phyloP scores from a whole-genome alignment of 148 eudicot genomes.

The Chenopodium album region DNA sequence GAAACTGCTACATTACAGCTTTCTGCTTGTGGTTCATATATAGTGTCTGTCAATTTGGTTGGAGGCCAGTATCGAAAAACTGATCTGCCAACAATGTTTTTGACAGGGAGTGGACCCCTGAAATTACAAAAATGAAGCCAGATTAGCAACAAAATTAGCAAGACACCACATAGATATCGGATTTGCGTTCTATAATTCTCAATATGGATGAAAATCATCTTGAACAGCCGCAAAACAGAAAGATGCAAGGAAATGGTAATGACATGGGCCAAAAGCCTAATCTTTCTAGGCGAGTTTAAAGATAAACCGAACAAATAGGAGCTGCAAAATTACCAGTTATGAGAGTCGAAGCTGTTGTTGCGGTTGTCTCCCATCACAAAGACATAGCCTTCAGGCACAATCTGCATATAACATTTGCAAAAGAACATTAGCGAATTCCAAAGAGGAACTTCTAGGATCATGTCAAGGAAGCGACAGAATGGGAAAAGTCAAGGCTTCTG shows the following conservation, averaged over 20 bases:
- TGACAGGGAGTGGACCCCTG: slow-evolving; percentile 80
- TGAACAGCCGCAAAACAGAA: neutral
- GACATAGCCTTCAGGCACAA: slow-evolving; percentile 85
- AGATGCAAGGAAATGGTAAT: neutral
- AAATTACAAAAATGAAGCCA: neutral
- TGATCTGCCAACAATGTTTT: slow-evolving; percentile 61
- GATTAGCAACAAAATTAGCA: neutral
- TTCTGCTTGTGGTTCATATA: slow-evolving; percentile 24
- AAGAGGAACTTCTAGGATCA: neutral
- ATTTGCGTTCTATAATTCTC: neutral
- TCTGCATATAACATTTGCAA: slow-evolving; percentile 35
- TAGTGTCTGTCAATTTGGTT: slow-evolving; percentile 44
- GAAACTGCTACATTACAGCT: slow-evolving; percentile 14
- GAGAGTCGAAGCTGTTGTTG: slow-evolving; percentile 90
- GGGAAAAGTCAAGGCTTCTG: neutral
- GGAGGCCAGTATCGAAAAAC: slow-evolving; percentile 76
- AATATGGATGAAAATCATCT: neutral
- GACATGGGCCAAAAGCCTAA: neutral
- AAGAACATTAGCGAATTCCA: slow-evolving; percentile 1
- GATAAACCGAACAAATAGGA: neutral
- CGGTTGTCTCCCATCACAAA: slow-evolving; percentile 97
- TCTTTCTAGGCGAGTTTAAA: neutral
- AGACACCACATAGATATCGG: neutral
- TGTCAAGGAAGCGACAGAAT: neutral
- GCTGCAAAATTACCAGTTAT: slow-evolving; percentile 57